Percentiles rank a stretch among this genome's conserved stretches.
These are phyloP conservation scores for Chrysophaeum taylorii DNA, from an alignment of 352 stramenopile species.

Conservation along the genomic window DNA sequence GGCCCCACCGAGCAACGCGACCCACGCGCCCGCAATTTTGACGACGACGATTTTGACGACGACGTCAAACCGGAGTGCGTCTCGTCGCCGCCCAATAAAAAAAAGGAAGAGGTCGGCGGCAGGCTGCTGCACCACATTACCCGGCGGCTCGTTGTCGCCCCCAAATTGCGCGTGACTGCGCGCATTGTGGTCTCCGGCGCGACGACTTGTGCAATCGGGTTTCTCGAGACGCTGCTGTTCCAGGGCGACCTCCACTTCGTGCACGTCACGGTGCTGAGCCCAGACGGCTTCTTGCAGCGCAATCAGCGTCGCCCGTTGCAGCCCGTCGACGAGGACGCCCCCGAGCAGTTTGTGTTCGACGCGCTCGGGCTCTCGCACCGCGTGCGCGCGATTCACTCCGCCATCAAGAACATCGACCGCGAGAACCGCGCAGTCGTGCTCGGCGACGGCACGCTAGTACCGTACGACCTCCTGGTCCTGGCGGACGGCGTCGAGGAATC, in stretches of 20 bases:
- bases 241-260: constrained; percentile 69
- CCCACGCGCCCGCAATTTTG: too few species aligned
- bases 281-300: too few species aligned
- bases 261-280: constrained; percentile 23
- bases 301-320: too few species aligned
- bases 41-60: constrained; percentile 36
- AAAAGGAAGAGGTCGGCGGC: too few species aligned
- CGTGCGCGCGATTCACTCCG: constrained; percentile 46
- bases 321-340: constrained; percentile 28
- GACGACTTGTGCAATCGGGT: constrained; percentile 60
- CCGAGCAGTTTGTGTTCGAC: constrained; percentile 29
- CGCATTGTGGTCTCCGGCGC: constrained; percentile 69
- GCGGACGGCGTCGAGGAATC: constrained; percentile 52
- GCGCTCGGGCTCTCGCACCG: constrained; percentile 54
- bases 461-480: constrained; percentile 66
- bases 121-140: too few species aligned
- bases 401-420: constrained; percentile 58
- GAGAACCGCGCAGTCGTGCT: constrained; percentile 54
- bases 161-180: too few species aligned
- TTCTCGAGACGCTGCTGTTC: constrained; percentile 56
- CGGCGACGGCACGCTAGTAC: constrained; percentile 60
- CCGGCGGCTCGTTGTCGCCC: too few species aligned
- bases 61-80: constrained; percentile 45
- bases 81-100: constrained; percentile 39
- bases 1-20: constrained; percentile 6